A percentile compares a stretch with the other conserved stretches of the same genome.
These are phyloP conservation scores for Lecanicillium sp. DNA, from an alignment of 2,329 filamentous ascomycete genomes.

Conservation along the genomic window DNA sequence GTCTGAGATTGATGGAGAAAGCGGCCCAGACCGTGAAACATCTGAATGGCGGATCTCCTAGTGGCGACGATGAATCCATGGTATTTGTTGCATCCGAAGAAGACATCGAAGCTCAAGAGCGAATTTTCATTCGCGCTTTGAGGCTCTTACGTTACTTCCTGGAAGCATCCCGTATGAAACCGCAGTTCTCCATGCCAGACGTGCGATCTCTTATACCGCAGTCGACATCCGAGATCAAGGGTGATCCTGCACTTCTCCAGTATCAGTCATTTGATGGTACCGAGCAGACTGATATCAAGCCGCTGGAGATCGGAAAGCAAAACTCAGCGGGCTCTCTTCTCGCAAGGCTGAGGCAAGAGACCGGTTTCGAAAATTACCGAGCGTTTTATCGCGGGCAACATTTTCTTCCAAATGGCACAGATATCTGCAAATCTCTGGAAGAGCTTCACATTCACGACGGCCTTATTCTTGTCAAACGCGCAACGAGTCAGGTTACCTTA, in stretches of 20 bases:
- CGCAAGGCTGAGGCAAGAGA: conserved; percentile 57
- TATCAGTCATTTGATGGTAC: conserved; percentile 67
- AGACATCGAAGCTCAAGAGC: conserved; percentile 41
- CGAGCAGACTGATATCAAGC: conserved; percentile 50
- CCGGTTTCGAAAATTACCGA: conserved; percentile 69
- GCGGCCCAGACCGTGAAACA: conserved; percentile 51
- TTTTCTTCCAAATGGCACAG: conserved; percentile 53
- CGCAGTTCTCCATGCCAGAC: conserved; percentile 52
- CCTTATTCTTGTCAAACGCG: conserved; percentile 57
- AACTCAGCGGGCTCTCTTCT: conserved; percentile 67
- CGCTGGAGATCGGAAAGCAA: conserved; percentile 57
- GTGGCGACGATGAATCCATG: conserved; percentile 45
- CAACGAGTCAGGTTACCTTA: conserved; percentile 37
- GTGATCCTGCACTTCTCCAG: conserved; percentile 58
- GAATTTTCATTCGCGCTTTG: conserved; percentile 61
- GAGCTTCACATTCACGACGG: conserved; percentile 61
- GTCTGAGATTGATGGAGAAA: conserved; percentile 59
- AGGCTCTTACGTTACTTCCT: conserved; percentile 62
- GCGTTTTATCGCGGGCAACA: conserved; percentile 62
- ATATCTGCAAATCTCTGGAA: conserved; percentile 54
- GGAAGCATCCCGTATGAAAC: conserved; percentile 53
- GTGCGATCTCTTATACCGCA: conserved; percentile 44
- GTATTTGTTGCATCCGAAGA: conserved; percentile 38
- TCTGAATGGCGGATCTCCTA: conserved; percentile 33
- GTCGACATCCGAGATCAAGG: conserved; percentile 45